Percentiles rank a stretch among this genome's conserved stretches.
These are phyloP conservation scores for Pythium aphanidermatum DNA, from an alignment of 352 stramenopile genomes.

Conservation along the genomic window DNA sequence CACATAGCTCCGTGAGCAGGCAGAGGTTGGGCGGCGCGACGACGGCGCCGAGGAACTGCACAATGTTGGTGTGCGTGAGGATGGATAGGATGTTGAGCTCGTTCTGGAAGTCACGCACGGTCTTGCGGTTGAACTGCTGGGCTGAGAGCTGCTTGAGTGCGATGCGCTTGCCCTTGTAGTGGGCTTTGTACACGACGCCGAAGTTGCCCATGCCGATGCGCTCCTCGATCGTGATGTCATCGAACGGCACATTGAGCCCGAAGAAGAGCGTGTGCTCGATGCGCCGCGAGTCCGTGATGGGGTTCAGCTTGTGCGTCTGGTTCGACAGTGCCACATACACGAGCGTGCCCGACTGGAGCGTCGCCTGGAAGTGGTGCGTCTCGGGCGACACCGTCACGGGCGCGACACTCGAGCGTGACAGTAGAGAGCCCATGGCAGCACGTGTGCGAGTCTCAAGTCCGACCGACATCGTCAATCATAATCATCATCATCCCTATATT, in stretches of 20 bases:
- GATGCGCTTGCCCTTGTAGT: slow-evolving; percentile 69
- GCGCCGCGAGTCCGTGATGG: slow-evolving; percentile 48
- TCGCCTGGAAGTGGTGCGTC: slow-evolving; percentile 55
- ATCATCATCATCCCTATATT: no score
- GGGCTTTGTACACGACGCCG: slow-evolving; percentile 71
- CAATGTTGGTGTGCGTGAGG: slow-evolving; percentile 70
- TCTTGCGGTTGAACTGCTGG: slow-evolving; percentile 50
- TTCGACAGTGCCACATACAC: slow-evolving; percentile 68
- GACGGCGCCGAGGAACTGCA: slow-evolving; percentile 74
- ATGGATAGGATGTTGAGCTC: slow-evolving; percentile 81
- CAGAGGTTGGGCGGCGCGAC: slow-evolving; percentile 65
- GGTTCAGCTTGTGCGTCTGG: slow-evolving; percentile 43
- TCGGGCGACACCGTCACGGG: slow-evolving; percentile 53
- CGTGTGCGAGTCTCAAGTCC: background rate
- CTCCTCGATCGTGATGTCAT: slow-evolving; percentile 60
- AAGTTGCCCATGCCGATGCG: slow-evolving; percentile 71
- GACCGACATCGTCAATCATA: background rate
- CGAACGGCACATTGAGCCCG: slow-evolving; percentile 52
- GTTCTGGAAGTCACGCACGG: slow-evolving; percentile 66
- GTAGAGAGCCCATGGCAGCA: slow-evolving; percentile 38
- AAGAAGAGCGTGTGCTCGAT: slow-evolving; percentile 65
- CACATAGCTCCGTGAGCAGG: slow-evolving; percentile 67
- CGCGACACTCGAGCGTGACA: slow-evolving; percentile 30
- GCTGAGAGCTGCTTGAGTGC: slow-evolving; percentile 61
- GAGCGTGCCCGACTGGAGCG: slow-evolving; percentile 63